A percentile compares a stretch with the other conserved stretches of the same genome.
phyloP scores from a whole-genome alignment of 768 basidiomycete genomes.

The Boletellus emodensis region DNA sequence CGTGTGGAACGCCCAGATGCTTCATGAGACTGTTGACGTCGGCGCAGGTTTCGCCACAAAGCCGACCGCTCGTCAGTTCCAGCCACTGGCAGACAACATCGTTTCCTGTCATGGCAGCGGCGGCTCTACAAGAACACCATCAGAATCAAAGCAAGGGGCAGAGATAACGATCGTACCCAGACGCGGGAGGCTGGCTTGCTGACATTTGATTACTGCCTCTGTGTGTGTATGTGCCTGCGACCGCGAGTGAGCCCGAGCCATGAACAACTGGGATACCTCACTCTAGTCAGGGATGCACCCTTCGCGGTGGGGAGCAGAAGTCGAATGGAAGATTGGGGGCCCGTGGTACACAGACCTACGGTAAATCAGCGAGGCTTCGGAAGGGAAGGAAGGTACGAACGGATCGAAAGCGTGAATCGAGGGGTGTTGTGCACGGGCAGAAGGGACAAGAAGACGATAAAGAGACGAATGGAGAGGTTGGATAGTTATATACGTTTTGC shows the following conservation, averaged over 20 bases:
- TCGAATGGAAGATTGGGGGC: no score
- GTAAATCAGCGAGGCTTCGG: not conserved
- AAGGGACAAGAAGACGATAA: not conserved
- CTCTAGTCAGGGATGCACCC: not conserved
- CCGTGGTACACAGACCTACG: no score
- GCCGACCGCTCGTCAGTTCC: not conserved
- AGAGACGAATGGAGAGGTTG: no score
- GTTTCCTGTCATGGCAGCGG: not conserved
- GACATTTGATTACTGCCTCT: no score
- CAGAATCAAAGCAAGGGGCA: not conserved
- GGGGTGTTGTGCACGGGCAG: not conserved
- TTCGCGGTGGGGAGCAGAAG: not conserved
- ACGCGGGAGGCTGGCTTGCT: not conserved
- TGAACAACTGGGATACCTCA: not conserved
- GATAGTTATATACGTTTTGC: no score
- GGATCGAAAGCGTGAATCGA: not conserved
- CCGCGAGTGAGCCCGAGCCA: not conserved
- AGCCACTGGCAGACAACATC: not conserved
- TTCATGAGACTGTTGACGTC: slow-evolving; percentile 1
- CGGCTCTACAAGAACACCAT: not conserved
- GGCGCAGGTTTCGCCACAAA: not conserved
- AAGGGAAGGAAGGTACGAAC: not conserved
- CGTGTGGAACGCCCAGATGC: not conserved
- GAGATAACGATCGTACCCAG: not conserved
- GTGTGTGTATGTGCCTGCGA: not conserved